These are phyloP conservation scores for Thermochaetoides thermophila DNA, from an alignment of 495 filamentous ascomycete genomes.

Conservation along the genomic window DNA sequence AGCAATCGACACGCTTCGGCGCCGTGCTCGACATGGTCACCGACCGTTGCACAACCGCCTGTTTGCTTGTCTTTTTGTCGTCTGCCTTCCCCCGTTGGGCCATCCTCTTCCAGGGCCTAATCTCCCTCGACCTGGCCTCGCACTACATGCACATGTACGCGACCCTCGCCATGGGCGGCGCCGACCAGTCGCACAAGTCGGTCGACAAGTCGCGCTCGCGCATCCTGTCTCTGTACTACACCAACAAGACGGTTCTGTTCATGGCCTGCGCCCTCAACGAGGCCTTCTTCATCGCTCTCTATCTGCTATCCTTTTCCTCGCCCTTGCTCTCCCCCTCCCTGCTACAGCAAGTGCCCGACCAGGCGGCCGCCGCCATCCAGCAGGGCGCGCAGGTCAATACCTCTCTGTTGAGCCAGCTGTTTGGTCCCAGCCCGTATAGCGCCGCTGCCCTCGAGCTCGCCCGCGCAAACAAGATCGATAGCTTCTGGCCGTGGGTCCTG, in stretches of 20 bases:
- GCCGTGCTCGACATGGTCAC: constrained; percentile 97
- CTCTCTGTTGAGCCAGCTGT: constrained; percentile 42
- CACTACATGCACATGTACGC: constrained; percentile 99
- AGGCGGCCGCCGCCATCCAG: constrained; percentile 38
- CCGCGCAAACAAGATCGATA: constrained; percentile 85
- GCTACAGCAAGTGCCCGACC: constrained; percentile 34
- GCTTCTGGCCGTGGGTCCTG: constrained; percentile 72
- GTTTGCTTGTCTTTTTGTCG: constrained; percentile 82
- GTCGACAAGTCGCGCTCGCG: constrained; percentile 64
- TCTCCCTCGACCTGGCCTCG: constrained; percentile 79
- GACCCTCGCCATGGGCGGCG: constrained; percentile 66
- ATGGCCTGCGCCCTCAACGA: constrained; percentile 83
- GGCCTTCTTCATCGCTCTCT: constrained; percentile 91
- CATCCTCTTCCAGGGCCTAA: constrained; percentile 84
- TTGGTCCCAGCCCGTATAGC: constrained; percentile 75
- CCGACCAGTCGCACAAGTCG: constrained; percentile 78
- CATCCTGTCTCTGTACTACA: constrained; percentile 89
- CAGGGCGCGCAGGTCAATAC: constrained; percentile 47
- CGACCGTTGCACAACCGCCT: constrained; percentile 78
- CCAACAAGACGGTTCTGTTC: constrained; percentile 91
- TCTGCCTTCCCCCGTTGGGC: constrained; percentile 86
- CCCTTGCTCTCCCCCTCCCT: constrained; percentile 74
- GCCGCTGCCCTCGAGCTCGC: constrained; percentile 85
- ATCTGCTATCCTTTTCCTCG: constrained; percentile 91
- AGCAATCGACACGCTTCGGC: constrained; percentile 87